Base-by-base conservation (phyloP, 371 early-diverging fungal genomes). In the Actinomortierella wolfii region DNA sequence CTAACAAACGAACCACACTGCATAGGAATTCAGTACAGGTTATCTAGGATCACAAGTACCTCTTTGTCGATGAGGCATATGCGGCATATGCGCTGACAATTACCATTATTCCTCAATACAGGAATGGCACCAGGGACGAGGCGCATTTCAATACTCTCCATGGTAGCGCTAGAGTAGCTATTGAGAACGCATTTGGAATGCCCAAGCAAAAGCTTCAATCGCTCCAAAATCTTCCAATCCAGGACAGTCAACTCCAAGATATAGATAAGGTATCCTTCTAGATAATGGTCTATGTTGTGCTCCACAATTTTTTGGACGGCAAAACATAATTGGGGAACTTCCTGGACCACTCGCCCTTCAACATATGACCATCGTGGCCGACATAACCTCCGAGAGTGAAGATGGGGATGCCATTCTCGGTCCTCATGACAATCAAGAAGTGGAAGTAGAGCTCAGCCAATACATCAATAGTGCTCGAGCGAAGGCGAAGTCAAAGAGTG, bases 401-500 rank as follows among this genome's bases (percentile, higher is more conserved):
- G 44, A 44, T 44, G 44, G 20, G 4, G 44, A 44, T 20, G 20
- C 15, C 44, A 44, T 44, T 20, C 15, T 44, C 13, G 44, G 15
- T 44, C n/a, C n/a, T 44, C 44, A 15, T n/a, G 44, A 20, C 13
- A 20, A 44, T 20, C 5, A 44, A 41, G 44, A 44, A 20, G 44
- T n/a, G 4, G n/a, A 44, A 3, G 6, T 20, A n/a, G 44, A 44
- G n/a, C 20, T 44, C 13, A 44, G 13, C 20, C 44, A 44, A 44
- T 15, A 20, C 20, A 20, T 20, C 20, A 44, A 44, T 44, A 20
- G 44, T 44, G 44, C 44, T 44, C 44, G 44, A 44, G 44, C 13
- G 20, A 44, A 44, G 44, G 44, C 44, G 44, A 44, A 44, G 44
- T 41, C 44, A 44, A 44, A 44, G 44, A 44, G 44, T 44, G 44